Percentiles rank a stretch among this genome's conserved stretches.
Conservation (phyloP, 768 basidiomycete species). For the Boletus pseudo-olivaceus region DNA sequence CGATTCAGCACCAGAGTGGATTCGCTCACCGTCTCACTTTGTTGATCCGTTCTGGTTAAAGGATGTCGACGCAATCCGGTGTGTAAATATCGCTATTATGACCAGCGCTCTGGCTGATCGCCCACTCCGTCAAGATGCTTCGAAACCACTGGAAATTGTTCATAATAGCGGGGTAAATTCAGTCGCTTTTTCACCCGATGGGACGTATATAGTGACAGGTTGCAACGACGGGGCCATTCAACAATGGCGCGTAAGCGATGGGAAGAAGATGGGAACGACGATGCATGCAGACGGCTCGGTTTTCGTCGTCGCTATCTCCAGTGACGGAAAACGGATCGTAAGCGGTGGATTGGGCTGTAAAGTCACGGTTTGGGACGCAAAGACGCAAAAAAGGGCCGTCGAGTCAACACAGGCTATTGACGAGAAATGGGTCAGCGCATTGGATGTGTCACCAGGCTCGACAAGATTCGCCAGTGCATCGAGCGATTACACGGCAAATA, state of each 20-base stretch:
- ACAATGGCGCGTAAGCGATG: slow-evolving; percentile 9
- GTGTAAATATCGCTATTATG: not conserved
- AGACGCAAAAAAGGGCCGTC: not conserved
- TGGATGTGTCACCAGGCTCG: slow-evolving; percentile 17
- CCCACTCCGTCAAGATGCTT: not conserved
- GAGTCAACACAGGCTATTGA: not conserved
- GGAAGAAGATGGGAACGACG: slow-evolving; percentile 5
- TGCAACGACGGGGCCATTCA: slow-evolving; percentile 12
- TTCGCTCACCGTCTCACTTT: not conserved
- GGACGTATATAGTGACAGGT: slow-evolving; percentile 8
- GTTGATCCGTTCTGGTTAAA: not conserved
- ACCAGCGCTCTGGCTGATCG: not conserved
- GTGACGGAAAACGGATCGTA: slow-evolving; percentile 15
- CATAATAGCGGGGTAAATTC: slow-evolving; percentile 6
- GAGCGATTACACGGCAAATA: not conserved
- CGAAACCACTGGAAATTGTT: slow-evolving; percentile 6
- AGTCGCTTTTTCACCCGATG: slow-evolving; percentile 15
- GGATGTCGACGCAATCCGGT: slow-evolving; percentile 5
- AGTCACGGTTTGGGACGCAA: slow-evolving; percentile 12
- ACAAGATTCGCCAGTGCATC: slow-evolving; percentile 15
- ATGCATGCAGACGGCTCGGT: slow-evolving; percentile 7
- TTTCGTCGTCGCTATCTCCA: slow-evolving; percentile 11
- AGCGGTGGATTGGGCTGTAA: slow-evolving; percentile 9
- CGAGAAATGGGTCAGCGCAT: slow-evolving; percentile 3
- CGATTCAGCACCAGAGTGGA: not conserved